These are phyloP conservation scores for Backusella westeae DNA, from an alignment of 192 early-diverging fungal species.

Conservation along the genomic window DNA sequence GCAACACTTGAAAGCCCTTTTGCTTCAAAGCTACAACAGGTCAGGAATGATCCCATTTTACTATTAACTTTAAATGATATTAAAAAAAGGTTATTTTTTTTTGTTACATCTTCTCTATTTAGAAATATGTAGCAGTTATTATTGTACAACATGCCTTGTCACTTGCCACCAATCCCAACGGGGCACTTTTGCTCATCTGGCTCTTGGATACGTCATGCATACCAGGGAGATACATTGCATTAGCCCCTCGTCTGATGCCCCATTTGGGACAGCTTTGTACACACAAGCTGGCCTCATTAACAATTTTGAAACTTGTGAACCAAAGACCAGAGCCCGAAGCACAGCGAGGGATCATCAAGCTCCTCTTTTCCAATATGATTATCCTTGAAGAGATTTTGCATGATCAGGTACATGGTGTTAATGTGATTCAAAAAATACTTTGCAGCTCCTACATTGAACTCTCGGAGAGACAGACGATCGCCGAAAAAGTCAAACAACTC, in stretches of 20 bases:
- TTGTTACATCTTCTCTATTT: constrained; percentile 9
- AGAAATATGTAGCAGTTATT: constrained; percentile 90
- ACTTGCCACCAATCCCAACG: constrained; percentile 89
- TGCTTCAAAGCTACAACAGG: constrained; percentile 79
- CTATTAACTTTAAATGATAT: not conserved
- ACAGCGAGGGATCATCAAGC: constrained; percentile 78
- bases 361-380: constrained; percentile 65
- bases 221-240: constrained; percentile 76
- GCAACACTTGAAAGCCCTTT: constrained; percentile 88
- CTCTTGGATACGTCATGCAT: constrained; percentile 85
- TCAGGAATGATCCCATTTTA: not conserved
- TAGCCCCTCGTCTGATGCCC: constrained; percentile 79
- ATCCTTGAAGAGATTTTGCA: constrained; percentile 67
- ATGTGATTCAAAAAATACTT: constrained; percentile 87
- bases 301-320: constrained; percentile 87
- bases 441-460: constrained; percentile 73
- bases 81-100: not conserved
- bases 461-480: constrained; percentile 73
- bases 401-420: constrained; percentile 87
- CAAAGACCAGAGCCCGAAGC: constrained; percentile 89
- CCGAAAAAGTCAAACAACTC: constrained; percentile 65
- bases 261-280: constrained; percentile 80
- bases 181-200: constrained; percentile 91
- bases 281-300: constrained; percentile 87
- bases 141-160: constrained; percentile 81